Evolutionary conservation across 2,329 filamentous ascomycete species (phyloP), one percentile per base, ranked within the genome.

Genomic region (Claviceps capensis): DNA sequence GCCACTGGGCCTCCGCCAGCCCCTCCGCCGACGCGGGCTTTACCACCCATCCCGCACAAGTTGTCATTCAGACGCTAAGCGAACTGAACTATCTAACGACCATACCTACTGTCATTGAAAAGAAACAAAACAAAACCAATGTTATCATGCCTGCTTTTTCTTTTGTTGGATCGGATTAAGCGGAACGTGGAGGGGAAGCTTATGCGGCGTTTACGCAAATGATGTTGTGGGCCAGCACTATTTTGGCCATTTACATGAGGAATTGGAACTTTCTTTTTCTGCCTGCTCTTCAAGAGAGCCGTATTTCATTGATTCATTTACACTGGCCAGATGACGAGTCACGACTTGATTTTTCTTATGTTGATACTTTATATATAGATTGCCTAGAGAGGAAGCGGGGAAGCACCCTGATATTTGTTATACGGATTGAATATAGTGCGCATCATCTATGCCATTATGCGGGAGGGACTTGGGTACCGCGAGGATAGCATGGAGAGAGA

Each of bases 11-110:
- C 76, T 34, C 77, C 77, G 1, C 76, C 72, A 16, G 73, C 69
- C 14, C 77, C 77, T 6, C 77, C 77, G 5, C 77, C 77, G 23
- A 78, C 67, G 11, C 72, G 72, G 56, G 76, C 77, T 14, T 67
- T 81, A 22, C 77, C 77, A 17, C 77, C 77, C 0, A 69, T 79
- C 41, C 76, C 76, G 4, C 64, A 59, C 44, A 68, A 65, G 13
- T 11, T 52, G 22, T 38, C 44, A n/a, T 14, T 30, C 2, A 38
- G 38, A 22, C 19, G 52, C 3, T 54, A 41, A 48, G n/a, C 30
- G 9, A 34, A 34, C 9, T 34, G 30, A 11, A 34, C 30, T 34
- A 11, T 34, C 8, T 34, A 11, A 34, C 30, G 30, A 34, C 1
- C 4, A 11, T 11, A 34, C 9, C 30, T 11, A 34, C 30, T 11